Percentiles rank a stretch among this genome's conserved stretches.
Conservation (phyloP, 176 grass and related monocot species). For the Oryza nivara region DNA sequence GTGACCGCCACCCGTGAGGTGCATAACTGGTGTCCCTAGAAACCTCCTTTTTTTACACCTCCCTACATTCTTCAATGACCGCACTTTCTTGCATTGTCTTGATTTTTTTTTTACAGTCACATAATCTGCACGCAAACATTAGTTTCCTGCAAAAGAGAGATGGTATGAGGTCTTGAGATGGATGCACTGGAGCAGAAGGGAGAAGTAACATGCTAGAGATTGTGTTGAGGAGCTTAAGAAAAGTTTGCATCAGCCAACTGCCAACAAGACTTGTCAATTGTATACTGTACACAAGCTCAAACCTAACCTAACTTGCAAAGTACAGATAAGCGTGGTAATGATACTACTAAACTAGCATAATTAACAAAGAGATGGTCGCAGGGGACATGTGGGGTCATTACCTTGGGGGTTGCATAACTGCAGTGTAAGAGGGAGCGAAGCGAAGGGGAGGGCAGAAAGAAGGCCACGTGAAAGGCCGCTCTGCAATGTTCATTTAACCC, state of each 20-base stretch:
- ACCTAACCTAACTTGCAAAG: not conserved
- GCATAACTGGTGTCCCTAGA: constrained; percentile 39
- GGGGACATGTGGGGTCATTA: constrained; percentile 41
- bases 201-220: not conserved
- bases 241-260: constrained; percentile 3
- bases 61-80: not conserved
- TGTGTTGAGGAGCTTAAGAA: constrained; percentile 18
- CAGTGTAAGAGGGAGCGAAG: not conserved
- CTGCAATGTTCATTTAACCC: constrained; percentile 31
- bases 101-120: not conserved
- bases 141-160: not conserved
- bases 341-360: constrained; percentile 6
- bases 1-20: constrained; percentile 60
- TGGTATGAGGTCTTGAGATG: not conserved
- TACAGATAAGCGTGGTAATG: constrained; percentile 29
- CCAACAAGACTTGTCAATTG: not conserved
- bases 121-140: not conserved
- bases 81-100: not conserved
- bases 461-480: constrained; percentile 47
- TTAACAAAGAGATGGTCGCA: constrained; percentile 43
- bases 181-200: not conserved
- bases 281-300: constrained; percentile 1
- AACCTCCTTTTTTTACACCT: not conserved
- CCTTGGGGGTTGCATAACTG: constrained; percentile 41
- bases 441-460: constrained; percentile 21